Evolutionary conservation across 768 basidiomycete species (phyloP).

Genomic region (Mycena kentingensis): DNA sequence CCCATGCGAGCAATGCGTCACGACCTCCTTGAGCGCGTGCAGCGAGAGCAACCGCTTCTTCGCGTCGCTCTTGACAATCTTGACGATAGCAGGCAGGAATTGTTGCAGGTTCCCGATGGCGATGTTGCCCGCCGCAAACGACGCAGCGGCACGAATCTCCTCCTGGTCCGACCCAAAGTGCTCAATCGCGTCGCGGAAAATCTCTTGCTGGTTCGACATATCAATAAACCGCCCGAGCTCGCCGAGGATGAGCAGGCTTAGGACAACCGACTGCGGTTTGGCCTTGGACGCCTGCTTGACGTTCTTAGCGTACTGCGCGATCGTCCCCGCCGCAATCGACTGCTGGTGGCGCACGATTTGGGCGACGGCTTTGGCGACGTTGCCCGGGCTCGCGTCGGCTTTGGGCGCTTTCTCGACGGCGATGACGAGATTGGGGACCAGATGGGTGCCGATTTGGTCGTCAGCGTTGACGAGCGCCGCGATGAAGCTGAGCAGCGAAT

Average conservation of each 20-base stretch:
- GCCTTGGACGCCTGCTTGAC: constrained; percentile 65
- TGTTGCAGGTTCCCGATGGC: constrained; percentile 89
- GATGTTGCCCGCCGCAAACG: constrained; percentile 95
- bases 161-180: constrained; percentile 80
- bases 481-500: constrained; percentile 83
- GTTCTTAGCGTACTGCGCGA: constrained; percentile 81
- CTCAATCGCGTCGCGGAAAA: constrained; percentile 74
- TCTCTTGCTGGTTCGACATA: constrained; percentile 77
- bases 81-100: constrained; percentile 85
- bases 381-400: constrained; percentile 57
- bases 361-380: constrained; percentile 85
- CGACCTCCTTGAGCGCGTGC: constrained; percentile 94
- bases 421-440: constrained; percentile 75
- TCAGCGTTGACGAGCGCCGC: constrained; percentile 81
- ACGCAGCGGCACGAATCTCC: constrained; percentile 86
- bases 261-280: constrained; percentile 66
- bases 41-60: constrained; percentile 83
- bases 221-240: constrained; percentile 93
- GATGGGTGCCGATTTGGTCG: constrained; percentile 75
- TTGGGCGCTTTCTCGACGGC: constrained; percentile 66
- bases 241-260: constrained; percentile 87
- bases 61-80: constrained; percentile 70
- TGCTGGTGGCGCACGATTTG: constrained; percentile 75
- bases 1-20: constrained; percentile 83
- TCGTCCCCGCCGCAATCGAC: constrained; percentile 75